These are phyloP conservation scores for Platismatia glauca DNA, from an alignment of 495 filamentous ascomycete genomes.

Conservation along the genomic window DNA sequence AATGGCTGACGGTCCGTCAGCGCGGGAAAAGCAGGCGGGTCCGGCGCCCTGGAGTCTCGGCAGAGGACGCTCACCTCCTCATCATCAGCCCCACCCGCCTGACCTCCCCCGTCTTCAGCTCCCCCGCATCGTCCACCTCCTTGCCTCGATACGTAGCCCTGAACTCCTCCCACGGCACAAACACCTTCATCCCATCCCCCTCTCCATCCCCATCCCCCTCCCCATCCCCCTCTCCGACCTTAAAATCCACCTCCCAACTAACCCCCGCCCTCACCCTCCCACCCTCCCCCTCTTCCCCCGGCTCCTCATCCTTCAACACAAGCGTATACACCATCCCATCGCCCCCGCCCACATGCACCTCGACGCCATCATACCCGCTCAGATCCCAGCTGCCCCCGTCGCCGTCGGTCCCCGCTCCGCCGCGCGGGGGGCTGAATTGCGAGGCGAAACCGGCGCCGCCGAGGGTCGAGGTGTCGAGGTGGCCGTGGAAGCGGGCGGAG, in stretches of 20 bases:
- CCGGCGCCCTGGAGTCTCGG: conserved; percentile 12
- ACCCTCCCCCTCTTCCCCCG: conserved; percentile 45
- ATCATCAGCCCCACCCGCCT: conserved; percentile 66
- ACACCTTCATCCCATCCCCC: conserved; percentile 25
- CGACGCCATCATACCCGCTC: conserved; percentile 45
- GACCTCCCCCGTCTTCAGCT: conserved; percentile 48
- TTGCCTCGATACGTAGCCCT: conserved; percentile 65
- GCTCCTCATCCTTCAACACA: conserved; percentile 58
- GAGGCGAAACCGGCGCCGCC: conserved; percentile 78
- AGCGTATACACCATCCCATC: conserved; percentile 59
- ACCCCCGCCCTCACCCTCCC: conserved; percentile 55
- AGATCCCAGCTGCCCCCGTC: conserved; percentile 47
- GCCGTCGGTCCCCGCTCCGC: conserved; percentile 27
- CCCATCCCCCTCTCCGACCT: conserved; percentile 41
- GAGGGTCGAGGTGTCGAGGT: conserved; percentile 62
- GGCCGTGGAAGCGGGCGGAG: conserved; percentile 49
- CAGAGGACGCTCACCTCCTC: conserved; percentile 51
- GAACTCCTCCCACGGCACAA: conserved; percentile 53
- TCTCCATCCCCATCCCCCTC: conserved; percentile 40
- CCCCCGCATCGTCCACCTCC: conserved; percentile 44
- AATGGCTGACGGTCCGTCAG: conserved; percentile 46
- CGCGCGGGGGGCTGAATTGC: conserved; percentile 46
- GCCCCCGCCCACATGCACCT: conserved; percentile 30
- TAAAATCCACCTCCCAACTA: conserved; percentile 40
- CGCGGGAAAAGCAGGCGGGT: not conserved